Conservation (phyloP, 2,329 filamentous ascomycete species). For the Thelonectria blattea region DNA sequence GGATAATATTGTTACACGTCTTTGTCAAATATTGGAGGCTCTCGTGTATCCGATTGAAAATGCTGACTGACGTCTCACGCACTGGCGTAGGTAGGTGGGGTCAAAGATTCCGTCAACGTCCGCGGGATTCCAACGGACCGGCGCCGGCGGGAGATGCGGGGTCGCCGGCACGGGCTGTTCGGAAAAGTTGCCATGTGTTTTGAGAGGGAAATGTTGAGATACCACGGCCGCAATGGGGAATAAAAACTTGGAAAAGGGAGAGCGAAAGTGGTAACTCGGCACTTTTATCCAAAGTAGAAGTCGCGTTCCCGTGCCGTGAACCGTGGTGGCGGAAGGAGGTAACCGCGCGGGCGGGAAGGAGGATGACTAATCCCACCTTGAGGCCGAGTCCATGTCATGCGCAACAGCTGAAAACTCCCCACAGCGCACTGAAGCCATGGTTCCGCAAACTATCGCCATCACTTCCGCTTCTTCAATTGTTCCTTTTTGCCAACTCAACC, state of each 20-base stretch:
- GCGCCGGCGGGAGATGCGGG: conserved; percentile 5
- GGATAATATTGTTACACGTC: neutral
- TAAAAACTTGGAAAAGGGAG: neutral
- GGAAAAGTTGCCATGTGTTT: neutral
- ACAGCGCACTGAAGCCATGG: conserved; percentile 33
- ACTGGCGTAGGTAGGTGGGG: conserved; percentile 4
- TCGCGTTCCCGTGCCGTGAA: neutral
- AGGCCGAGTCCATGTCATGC: conserved; percentile 10
- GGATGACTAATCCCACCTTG: conserved; percentile 32
- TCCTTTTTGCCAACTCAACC: neutral
- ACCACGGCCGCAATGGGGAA: neutral
- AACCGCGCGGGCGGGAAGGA: conserved; percentile 28
- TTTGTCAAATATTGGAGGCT: neutral
- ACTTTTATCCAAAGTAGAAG: neutral
- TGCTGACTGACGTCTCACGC: conserved; percentile 16
- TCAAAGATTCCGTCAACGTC: conserved; percentile 14
- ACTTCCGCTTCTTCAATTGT: conserved; percentile 17
- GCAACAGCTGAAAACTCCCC: conserved; percentile 29
- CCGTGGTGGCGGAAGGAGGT: neutral
- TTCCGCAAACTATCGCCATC: conserved; percentile 37
- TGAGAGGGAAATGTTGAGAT: neutral
- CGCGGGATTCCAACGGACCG: conserved; percentile 13
- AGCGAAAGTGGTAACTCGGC: conserved; percentile 1
- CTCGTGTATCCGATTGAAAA: conserved; percentile 6
- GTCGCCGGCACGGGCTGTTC: conserved; percentile 2